These are phyloP conservation scores for Lipomyces sp. DNA, from an alignment of 805 yeast species.

Conservation along the genomic window DNA sequence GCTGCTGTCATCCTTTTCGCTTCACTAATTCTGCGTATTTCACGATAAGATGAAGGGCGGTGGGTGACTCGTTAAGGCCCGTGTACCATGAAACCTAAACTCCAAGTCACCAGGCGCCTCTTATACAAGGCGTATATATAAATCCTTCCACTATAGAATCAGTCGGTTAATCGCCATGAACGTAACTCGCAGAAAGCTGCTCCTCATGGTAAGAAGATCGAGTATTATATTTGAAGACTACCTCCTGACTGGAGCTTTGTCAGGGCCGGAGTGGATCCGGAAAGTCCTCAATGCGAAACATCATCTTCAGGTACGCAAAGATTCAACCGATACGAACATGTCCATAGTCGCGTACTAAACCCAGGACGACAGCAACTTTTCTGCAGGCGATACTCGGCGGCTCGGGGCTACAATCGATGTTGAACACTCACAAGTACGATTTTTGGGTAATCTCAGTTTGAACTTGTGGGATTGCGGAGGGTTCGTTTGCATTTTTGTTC, in stretches of 20 bases:
- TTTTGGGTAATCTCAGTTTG: conserved; percentile 90
- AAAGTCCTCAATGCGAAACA: conserved; percentile 94
- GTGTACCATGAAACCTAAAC: too few species aligned
- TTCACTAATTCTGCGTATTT: too few species aligned
- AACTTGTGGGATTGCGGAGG: conserved; percentile 99
- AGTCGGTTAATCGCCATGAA: conserved; percentile 24
- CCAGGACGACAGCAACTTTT: conserved; percentile 59
- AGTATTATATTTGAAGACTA: conserved; percentile 19
- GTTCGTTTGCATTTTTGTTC: conserved; percentile 7
- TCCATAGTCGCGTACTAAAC: background rate
- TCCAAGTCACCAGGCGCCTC: too few species aligned
- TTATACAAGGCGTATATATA: too few species aligned
- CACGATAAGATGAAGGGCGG: too few species aligned
- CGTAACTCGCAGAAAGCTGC: conserved; percentile 52
- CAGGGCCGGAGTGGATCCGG: conserved; percentile 83
- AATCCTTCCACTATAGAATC: too few species aligned
- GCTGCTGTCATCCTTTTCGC: too few species aligned
- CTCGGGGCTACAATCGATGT: conserved; percentile 97
- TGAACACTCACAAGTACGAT: conserved; percentile 92
- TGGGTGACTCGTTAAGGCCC: too few species aligned
- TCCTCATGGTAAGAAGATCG: conserved; percentile 61
- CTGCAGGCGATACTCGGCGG: conserved; percentile 93
- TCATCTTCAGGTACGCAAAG: conserved; percentile 67
- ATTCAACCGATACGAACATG: too few species aligned
- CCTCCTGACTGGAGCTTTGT: background rate